These are phyloP conservation scores for Suillus subalutaceus DNA, from an alignment of 768 basidiomycete species.

Conservation along the genomic window DNA sequence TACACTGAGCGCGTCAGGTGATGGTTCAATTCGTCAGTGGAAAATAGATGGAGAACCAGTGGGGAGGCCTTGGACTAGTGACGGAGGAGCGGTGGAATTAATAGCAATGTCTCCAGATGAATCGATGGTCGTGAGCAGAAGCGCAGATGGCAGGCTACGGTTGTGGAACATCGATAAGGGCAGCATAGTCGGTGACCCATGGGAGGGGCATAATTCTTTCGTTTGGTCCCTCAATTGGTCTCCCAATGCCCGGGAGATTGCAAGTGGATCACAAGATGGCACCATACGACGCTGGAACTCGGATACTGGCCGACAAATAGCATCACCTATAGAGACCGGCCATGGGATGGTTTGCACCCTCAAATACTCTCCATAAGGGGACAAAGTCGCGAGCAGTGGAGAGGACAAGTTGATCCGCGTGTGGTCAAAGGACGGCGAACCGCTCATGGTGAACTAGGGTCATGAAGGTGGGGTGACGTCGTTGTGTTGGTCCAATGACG, in stretches of 20 bases:
- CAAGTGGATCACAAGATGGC: background rate
- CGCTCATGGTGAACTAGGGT: background rate
- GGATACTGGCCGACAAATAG: background rate
- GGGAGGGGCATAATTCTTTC: too few relatives aligned
- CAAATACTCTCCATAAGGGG: background rate
- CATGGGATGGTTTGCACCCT: background rate
- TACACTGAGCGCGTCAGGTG: background rate
- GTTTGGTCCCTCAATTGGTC: too few relatives aligned
- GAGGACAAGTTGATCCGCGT: background rate
- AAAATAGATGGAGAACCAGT: background rate
- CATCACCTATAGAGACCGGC: background rate
- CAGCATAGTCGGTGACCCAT: too few relatives aligned
- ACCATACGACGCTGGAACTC: background rate
- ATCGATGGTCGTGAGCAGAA: background rate
- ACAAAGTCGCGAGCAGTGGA: background rate
- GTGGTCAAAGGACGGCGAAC: background rate
- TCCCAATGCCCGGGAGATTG: background rate
- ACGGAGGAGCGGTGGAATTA: accelerated
- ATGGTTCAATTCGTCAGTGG: background rate
- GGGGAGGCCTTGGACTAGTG: background rate
- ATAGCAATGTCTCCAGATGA: background rate
- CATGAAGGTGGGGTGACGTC: background rate
- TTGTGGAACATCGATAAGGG: background rate
- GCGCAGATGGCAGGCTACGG: background rate
- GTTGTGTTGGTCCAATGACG: background rate